These are phyloP conservation scores for Zygosaccharomyces pseudobailii DNA, from an alignment of 1,139 yeast genomes.

Conservation along the genomic window DNA sequence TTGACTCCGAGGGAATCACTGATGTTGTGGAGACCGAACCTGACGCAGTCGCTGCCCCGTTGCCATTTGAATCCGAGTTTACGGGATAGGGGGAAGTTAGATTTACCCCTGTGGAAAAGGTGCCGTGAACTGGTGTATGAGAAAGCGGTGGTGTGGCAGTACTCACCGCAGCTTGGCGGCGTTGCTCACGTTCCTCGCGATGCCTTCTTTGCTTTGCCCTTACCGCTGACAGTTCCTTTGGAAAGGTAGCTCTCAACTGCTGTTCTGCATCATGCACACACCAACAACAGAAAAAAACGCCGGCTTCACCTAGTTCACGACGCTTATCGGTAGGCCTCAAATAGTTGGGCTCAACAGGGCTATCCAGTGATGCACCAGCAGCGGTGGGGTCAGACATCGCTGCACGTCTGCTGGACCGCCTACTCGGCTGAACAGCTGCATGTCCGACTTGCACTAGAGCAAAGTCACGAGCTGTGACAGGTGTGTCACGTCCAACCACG, in stretches of 20 bases:
- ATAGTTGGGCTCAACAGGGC: constrained; percentile 6
- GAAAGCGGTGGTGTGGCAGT: background rate
- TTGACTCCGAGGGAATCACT: background rate
- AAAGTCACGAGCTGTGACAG: constrained; percentile 19
- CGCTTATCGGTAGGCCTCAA: constrained; percentile 28
- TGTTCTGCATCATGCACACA: constrained; percentile 24
- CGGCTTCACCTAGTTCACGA: constrained; percentile 18
- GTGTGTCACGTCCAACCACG: constrained; percentile 8
- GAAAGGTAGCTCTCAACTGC: constrained; percentile 23
- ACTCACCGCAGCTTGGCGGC: constrained; percentile 13
- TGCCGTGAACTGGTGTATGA: constrained; percentile 2
- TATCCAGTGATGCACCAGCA: constrained; percentile 8
- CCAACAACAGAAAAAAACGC: constrained; percentile 26
- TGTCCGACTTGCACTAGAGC: constrained; percentile 19
- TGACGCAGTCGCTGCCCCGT: background rate
- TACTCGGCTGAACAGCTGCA: constrained; percentile 8
- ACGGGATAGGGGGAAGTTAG: background rate
- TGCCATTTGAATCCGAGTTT: background rate
- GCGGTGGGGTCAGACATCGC: constrained; percentile 1
- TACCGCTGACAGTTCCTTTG: constrained; percentile 23
- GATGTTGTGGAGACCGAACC: constrained; percentile 1
- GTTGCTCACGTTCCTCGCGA: constrained; percentile 28
- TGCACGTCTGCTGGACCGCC: constrained; percentile 27
- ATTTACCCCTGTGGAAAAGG: constrained; percentile 1
- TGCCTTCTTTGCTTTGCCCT: constrained; percentile 25